phyloP scores from a whole-genome alignment of 768 basidiomycete genomes.

The Pleurotus djamor region DNA sequence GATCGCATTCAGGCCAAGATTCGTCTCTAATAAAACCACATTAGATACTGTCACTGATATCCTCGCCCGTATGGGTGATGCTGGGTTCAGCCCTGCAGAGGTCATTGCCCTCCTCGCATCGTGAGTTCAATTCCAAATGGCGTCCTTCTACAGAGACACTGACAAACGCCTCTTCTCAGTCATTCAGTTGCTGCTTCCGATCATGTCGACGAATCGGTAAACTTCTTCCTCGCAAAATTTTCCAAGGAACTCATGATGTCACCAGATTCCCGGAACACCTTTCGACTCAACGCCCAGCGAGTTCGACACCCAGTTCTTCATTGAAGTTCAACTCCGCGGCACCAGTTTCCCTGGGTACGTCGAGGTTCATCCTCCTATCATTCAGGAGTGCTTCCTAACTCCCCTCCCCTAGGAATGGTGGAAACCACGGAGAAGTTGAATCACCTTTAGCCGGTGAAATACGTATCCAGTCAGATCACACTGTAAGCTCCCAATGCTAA shows the following conservation, averaged over 20 bases:
- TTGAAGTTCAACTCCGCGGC: conserved; percentile 27
- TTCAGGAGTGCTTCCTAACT: conserved; percentile 9
- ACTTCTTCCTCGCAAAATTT: neutral
- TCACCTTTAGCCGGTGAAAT: conserved; percentile 14
- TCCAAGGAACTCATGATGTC: neutral
- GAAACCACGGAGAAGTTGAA: conserved; percentile 16
- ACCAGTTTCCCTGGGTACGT: conserved; percentile 21
- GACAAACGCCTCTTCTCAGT: conserved; percentile 2
- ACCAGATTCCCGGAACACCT: conserved; percentile 17
- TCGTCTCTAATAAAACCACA: too few species aligned
- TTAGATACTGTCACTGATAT: conserved; percentile 15
- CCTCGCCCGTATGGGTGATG: conserved; percentile 11
- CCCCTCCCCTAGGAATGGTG: conserved; percentile 18
- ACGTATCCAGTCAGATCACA: conserved; percentile 15
- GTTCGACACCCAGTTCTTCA: conserved; percentile 30
- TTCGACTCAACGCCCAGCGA: conserved; percentile 29
- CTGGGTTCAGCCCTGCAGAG: conserved; percentile 8
- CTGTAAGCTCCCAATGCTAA: conserved; percentile 1
- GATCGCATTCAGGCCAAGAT: neutral
- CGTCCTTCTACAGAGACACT: neutral
- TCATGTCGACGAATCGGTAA: conserved; percentile 16
- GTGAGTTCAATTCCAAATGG: conserved; percentile 2
- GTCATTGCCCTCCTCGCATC: conserved; percentile 19
- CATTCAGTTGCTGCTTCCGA: conserved; percentile 18
- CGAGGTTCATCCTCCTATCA: neutral